Evolutionary conservation across 257 asterid genomes (phyloP).

Genomic region (Cruciata laevipes): DNA sequence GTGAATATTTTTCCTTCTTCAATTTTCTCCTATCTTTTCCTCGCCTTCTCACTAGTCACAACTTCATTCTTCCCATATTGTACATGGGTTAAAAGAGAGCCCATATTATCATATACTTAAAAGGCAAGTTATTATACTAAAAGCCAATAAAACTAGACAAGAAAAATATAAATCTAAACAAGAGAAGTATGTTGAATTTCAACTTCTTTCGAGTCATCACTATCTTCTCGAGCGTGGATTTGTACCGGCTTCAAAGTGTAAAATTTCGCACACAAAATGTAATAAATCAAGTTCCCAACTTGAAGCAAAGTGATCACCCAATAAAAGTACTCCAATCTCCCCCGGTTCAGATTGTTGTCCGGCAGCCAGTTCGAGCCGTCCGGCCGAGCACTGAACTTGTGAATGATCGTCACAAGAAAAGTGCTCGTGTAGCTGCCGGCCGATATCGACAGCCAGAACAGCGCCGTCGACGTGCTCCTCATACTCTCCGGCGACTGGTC

Average conservation of each 20-base stretch:
- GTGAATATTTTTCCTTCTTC: no score
- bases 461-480: slow-evolving; percentile 71
- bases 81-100: no score
- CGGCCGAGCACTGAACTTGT: slow-evolving; percentile 33
- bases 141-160: no score
- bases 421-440: slow-evolving; percentile 73
- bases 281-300: slow-evolving; percentile 56
- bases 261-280: slow-evolving; percentile 58
- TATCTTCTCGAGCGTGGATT: slow-evolving; percentile 19
- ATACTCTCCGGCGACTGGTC: slow-evolving; percentile 92
- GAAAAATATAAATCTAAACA: no score
- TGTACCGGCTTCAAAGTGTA: slow-evolving; percentile 67
- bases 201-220: slow-evolving; percentile 13
- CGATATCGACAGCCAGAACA: slow-evolving; percentile 69
- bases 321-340: slow-evolving; percentile 72
- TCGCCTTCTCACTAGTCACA: no score
- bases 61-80: no score
- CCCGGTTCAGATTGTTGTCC: slow-evolving; percentile 51
- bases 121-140: no score
- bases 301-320: slow-evolving; percentile 72
- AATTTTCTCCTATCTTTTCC: no score
- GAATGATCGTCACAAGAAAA: slow-evolving; percentile 53
- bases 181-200: slow-evolving; percentile 32
- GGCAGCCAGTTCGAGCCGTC: slow-evolving; percentile 83
- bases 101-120: no score